phyloP scores from a whole-genome alignment of 1,139 yeast species.

The Blastobotrys petasosporus region DNA sequence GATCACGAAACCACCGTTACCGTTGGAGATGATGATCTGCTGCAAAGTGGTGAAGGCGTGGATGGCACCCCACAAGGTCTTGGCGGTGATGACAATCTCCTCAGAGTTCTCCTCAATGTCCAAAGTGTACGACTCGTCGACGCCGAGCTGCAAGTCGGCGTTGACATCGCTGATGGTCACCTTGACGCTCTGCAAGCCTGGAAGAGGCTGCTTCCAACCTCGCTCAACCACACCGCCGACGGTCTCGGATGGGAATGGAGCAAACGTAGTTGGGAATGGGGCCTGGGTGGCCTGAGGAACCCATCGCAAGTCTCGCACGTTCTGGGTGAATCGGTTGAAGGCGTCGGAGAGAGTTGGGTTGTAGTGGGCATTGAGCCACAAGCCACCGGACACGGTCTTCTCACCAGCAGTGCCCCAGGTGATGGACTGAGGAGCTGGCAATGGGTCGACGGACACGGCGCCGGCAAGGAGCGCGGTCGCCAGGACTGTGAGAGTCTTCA shows the following conservation, averaged over 20 bases:
- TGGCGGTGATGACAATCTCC: neutral
- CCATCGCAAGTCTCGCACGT: constrained; percentile 21
- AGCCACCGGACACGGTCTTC: neutral
- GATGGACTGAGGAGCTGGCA: constrained; percentile 11
- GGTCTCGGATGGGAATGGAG: neutral
- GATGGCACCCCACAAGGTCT: constrained; percentile 36
- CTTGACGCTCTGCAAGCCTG: neutral
- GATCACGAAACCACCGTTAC: constrained; percentile 17
- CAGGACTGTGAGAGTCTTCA: too few species aligned
- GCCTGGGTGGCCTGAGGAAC: constrained; percentile 14
- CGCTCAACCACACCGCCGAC: neutral
- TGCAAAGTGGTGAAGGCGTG: constrained; percentile 43
- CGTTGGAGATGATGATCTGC: constrained; percentile 32
- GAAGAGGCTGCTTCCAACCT: neutral
- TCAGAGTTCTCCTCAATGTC: constrained; percentile 6
- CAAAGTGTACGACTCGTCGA: constrained; percentile 37
- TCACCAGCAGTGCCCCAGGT: constrained; percentile 9
- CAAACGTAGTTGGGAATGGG: neutral
- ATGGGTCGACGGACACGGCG: constrained; percentile 10
- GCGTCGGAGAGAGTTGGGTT: constrained; percentile 17
- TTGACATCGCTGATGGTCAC: neutral
- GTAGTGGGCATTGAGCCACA: neutral
- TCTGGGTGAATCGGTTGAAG: constrained; percentile 16
- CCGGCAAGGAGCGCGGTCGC: neutral
- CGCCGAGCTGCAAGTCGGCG: constrained; percentile 36